A percentile compares a stretch with the other conserved stretches of the same genome.
phyloP scores from a whole-genome alignment of 1,139 yeast genomes.

The Kurtzmaniella quercitrusa region DNA sequence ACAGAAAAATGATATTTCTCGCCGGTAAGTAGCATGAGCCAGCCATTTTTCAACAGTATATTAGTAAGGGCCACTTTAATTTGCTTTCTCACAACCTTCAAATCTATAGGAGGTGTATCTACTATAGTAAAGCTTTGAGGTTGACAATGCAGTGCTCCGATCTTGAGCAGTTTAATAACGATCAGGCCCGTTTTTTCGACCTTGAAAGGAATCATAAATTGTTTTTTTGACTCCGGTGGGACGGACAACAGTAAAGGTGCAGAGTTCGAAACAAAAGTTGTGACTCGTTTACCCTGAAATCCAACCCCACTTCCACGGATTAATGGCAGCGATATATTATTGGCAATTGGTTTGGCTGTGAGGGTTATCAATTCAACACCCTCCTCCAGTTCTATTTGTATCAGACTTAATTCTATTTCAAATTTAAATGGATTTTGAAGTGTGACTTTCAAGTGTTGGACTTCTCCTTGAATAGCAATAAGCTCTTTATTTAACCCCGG shows the following conservation, averaged over 20 bases:
- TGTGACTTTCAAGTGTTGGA: constrained; percentile 48
- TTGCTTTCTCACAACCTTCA: constrained; percentile 58
- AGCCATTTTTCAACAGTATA: constrained; percentile 56
- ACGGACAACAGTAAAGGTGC: constrained; percentile 12
- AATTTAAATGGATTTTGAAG: constrained; percentile 82
- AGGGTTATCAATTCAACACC: constrained; percentile 27
- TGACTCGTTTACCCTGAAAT: not conserved
- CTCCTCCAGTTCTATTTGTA: constrained; percentile 32
- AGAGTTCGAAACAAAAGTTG: not conserved
- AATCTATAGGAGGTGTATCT: constrained; percentile 3
- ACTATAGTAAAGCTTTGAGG: constrained; percentile 12
- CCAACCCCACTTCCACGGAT: not conserved
- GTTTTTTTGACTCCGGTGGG: constrained; percentile 28
- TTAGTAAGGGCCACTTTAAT: constrained; percentile 57
- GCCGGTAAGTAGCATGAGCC: constrained; percentile 81
- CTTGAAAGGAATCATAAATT: constrained; percentile 32
- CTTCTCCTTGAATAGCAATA: constrained; percentile 53
- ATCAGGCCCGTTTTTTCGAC: constrained; percentile 30
- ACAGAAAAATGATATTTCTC: constrained; percentile 54
- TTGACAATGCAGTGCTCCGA: constrained; percentile 1
- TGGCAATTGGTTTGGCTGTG: not conserved
- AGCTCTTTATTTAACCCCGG: constrained; percentile 22
- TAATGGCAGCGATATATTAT: not conserved
- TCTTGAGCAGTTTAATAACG: constrained; percentile 25
- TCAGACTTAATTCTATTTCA: constrained; percentile 58